Conservation (phyloP, 2,329 filamentous ascomycete genomes). For the Tolypocladium inflatum region DNA sequence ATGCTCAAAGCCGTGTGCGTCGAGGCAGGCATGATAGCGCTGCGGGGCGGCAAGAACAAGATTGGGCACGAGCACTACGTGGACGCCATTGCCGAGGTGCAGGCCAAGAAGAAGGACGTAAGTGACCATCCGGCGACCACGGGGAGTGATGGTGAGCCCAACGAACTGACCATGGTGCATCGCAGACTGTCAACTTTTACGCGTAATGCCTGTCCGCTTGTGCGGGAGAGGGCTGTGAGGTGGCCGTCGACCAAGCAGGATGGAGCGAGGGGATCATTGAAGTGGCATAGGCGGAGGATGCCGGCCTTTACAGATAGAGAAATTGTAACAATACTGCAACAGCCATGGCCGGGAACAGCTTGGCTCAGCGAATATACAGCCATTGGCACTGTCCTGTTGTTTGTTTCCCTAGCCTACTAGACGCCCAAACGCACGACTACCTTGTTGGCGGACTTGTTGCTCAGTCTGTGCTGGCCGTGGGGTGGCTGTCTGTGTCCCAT, state of each 20-base stretch:
- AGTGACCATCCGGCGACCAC: slow-evolving; percentile 20
- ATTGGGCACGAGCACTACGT: slow-evolving; percentile 98
- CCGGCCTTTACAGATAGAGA: background rate
- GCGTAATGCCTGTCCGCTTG: slow-evolving; percentile 24
- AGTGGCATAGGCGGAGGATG: background rate
- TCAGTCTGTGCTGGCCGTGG: background rate
- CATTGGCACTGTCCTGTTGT: background rate
- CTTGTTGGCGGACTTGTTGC: background rate
- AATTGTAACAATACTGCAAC: background rate
- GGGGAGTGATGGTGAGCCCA: background rate
- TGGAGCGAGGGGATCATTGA: background rate
- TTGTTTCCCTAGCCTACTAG: background rate
- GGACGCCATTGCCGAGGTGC: slow-evolving; percentile 94
- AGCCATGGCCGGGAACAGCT: background rate
- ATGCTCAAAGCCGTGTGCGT: slow-evolving; percentile 98
- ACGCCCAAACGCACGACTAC: background rate
- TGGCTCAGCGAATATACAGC: background rate
- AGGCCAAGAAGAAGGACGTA: slow-evolving; percentile 88
- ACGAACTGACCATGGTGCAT: background rate
- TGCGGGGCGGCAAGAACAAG: slow-evolving; percentile 90
- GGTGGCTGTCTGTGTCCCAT: background rate
- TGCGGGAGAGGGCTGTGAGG: background rate
- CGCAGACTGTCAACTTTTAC: slow-evolving; percentile 48
- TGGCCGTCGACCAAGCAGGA: background rate
- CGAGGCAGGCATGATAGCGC: slow-evolving; percentile 97